Evolutionary conservation across 345 rosid species (phyloP).

Genomic region (Aethionema arabicum): DNA sequence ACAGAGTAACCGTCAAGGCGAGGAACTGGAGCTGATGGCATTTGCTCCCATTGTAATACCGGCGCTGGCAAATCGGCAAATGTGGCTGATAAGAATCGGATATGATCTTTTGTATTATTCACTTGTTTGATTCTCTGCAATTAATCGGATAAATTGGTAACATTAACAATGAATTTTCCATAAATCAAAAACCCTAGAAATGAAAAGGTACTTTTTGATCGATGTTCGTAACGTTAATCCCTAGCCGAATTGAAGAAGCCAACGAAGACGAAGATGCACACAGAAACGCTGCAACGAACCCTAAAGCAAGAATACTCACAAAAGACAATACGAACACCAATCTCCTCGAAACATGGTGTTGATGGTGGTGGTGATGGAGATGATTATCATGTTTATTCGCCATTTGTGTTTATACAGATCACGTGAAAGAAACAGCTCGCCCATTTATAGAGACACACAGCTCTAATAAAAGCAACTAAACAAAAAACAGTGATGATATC

Average conservation of each 20-base stretch:
- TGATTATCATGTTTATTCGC: conserved; percentile 31
- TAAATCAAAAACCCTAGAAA: not conserved
- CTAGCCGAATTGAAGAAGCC: conserved; percentile 38
- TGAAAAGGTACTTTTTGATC: conserved; percentile 31
- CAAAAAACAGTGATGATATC: conserved; percentile 2
- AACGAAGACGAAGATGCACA: conserved; percentile 41
- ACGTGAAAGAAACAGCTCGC: conserved; percentile 14
- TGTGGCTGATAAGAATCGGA: conserved; percentile 50
- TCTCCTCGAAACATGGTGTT: conserved; percentile 38
- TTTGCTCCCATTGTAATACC: conserved; percentile 67
- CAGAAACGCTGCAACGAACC: conserved; percentile 42
- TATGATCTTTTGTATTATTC: conserved; percentile 18
- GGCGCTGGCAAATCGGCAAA: conserved; percentile 78
- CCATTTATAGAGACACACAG: conserved; percentile 10
- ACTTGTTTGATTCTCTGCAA: conserved; percentile 23
- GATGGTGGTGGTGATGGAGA: conserved; percentile 27
- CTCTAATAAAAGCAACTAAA: not conserved
- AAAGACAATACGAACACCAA: conserved; percentile 37
- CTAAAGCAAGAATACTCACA: conserved; percentile 42
- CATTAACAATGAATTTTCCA: not conserved
- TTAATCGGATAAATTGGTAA: not conserved
- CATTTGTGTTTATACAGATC: conserved; percentile 38
- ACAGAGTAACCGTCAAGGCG: conserved; percentile 78
- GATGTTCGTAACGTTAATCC: conserved; percentile 30
- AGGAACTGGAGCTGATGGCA: conserved; percentile 84